These are phyloP conservation scores for Globisporangium acanthophoron DNA, from an alignment of 352 stramenopile species.

Conservation along the genomic window DNA sequence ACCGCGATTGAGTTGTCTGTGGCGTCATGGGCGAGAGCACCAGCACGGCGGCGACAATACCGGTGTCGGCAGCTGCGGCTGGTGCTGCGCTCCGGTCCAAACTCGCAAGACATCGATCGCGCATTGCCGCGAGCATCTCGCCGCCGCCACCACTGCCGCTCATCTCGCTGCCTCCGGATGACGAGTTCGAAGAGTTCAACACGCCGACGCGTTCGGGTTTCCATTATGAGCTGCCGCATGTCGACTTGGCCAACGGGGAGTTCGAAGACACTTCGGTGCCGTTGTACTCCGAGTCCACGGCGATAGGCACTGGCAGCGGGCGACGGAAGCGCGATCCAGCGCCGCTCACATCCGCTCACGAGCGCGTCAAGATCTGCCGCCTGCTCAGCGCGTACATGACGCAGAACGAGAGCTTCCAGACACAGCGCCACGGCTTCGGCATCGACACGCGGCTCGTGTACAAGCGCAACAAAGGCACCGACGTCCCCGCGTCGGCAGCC, in stretches of 20 bases:
- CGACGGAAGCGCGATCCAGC: neutral
- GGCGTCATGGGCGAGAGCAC: neutral
- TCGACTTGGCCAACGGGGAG: conserved; percentile 34
- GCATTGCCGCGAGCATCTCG: conserved; percentile 27
- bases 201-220: conserved; percentile 55
- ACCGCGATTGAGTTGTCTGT: too few species aligned
- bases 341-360: conserved; percentile 4
- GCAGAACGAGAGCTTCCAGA: conserved; percentile 61
- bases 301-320: conserved; percentile 6
- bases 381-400: conserved; percentile 65
- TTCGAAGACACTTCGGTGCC: conserved; percentile 13
- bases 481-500: conserved; percentile 1
- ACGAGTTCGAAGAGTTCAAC: conserved; percentile 67
- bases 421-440: conserved; percentile 49
- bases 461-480: conserved; percentile 53
- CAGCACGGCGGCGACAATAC: neutral
- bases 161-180: conserved; percentile 56
- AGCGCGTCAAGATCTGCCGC: conserved; percentile 29
- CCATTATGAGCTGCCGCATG: conserved; percentile 40
- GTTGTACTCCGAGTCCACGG: neutral
- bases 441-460: conserved; percentile 53
- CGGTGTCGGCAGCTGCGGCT: neutral
- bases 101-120: conserved; percentile 41
- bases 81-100: neutral
- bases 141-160: conserved; percentile 49